phyloP scores from a whole-genome alignment of 2,329 filamentous ascomycete species.

The Fusarium chaquense region DNA sequence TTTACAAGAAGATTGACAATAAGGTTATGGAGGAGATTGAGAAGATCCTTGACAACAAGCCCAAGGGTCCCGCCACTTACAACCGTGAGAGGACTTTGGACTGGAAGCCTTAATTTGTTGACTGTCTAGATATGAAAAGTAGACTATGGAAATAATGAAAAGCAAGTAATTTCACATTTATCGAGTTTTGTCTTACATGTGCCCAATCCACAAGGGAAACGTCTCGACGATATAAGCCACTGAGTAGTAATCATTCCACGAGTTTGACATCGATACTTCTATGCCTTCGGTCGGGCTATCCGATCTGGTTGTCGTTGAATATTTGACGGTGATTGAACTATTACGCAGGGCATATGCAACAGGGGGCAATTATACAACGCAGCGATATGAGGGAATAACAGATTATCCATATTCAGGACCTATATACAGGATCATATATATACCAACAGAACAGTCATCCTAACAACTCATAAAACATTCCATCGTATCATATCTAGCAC shows the following conservation, averaged over 20 bases:
- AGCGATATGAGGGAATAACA: neutral
- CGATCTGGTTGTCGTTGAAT: too few relatives aligned
- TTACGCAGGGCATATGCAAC: neutral
- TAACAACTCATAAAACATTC: neutral
- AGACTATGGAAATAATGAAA: neutral
- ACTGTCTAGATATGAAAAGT: constrained; percentile 2
- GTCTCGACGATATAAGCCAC: fast-evolving
- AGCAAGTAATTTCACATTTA: neutral
- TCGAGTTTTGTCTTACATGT: neutral
- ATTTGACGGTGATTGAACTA: too few relatives aligned
- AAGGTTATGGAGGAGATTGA: constrained; percentile 44
- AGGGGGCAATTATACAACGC: neutral
- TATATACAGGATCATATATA: constrained; percentile 16
- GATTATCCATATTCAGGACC: neutral
- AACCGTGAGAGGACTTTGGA: constrained; percentile 36
- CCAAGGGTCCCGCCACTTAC: constrained; percentile 21
- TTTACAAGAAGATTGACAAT: constrained; percentile 41
- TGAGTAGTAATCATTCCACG: neutral
- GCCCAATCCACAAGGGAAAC: neutral
- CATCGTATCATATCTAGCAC: constrained; percentile 33
- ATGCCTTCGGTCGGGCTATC: too few relatives aligned
- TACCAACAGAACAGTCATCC: neutral
- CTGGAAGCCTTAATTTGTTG: neutral
- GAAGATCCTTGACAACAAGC: constrained; percentile 42
- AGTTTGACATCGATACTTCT: too few relatives aligned